Base-by-base conservation (phyloP, 2,329 filamentous ascomycete species). In the Diaporthe citri region DNA sequence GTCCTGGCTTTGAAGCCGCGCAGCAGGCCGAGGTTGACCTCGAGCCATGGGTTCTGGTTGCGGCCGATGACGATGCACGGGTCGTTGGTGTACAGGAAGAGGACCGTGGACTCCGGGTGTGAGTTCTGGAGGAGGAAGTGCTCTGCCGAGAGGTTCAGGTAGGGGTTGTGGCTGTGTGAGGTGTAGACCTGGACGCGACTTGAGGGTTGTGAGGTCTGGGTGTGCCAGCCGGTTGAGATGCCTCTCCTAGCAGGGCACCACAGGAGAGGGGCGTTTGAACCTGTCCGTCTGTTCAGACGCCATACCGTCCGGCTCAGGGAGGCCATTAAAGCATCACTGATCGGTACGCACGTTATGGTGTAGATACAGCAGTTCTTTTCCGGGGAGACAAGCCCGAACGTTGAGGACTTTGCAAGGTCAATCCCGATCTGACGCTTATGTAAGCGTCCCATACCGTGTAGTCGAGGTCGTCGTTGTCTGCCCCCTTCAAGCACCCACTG, bases 41-140 rank as follows among this genome's bases (percentile, higher is more conserved):
- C 97, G 12, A 95, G 88, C 97, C 96, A 99, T 72, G 97, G 97
- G 83, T 99, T 99, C 86, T 99, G 97, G 83, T 99, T 99, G 76
- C 97, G 92, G 57, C 97, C 97, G 78, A 99, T 93, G 81, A 99
- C 93, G 75, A 99, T 90, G 82, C 94, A 95, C 0, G 96, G 95
- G 51, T 91, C 85, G 85, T 99, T 98, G 80, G 92, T 90, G 86
- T 98, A 99, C 69, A 98, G 90, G 74, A 98, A 94, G 2, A 98
- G 90, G 69, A 98, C 85, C 20, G 90, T 93, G 17, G 95, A 95
- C 76, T 93, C 90, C 9, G 91, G 87, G 2, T 92, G 90, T 0
- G 93, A 93, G 72, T 91, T 91, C 79, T 94, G 91, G 10, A 98
- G 90, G 41, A 99, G 92, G 83, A 94, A 93, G 82, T 98, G 95